Conservation (phyloP, 805 yeast genomes). For the Sungouiella thailandica region DNA sequence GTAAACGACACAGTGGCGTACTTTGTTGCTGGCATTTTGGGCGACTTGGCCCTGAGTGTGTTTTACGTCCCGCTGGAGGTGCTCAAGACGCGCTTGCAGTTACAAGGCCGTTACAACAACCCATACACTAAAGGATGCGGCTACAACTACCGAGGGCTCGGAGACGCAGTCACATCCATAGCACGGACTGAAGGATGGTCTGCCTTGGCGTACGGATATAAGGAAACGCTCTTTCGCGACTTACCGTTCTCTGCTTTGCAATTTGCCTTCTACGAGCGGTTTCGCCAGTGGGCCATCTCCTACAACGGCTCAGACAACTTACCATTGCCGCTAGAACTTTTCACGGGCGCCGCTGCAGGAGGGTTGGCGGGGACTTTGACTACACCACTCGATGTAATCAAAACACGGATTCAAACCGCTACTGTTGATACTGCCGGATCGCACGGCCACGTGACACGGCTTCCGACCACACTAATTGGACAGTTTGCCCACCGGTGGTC, state of each 20-base stretch:
- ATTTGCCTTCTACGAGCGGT: conserved; percentile 89
- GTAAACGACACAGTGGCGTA: conserved; percentile 78
- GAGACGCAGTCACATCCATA: conserved; percentile 66
- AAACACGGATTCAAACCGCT: conserved; percentile 91
- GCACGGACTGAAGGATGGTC: conserved; percentile 63
- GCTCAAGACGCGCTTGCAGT: conserved; percentile 83
- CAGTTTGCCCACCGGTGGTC: conserved; percentile 17
- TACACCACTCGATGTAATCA: conserved; percentile 88
- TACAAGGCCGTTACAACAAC: conserved; percentile 86
- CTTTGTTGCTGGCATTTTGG: conserved; percentile 83
- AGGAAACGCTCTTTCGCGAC: conserved; percentile 89
- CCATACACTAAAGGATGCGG: conserved; percentile 68
- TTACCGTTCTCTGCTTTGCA: conserved; percentile 95
- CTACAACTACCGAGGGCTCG: conserved; percentile 75
- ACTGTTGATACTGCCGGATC: conserved; percentile 23
- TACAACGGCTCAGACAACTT: conserved; percentile 37
- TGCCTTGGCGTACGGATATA: conserved; percentile 85
- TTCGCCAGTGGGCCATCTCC: conserved; percentile 55
- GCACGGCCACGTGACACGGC: conserved; percentile 8
- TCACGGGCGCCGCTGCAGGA: conserved; percentile 95
- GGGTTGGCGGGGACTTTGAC: conserved; percentile 86
- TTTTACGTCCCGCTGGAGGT: conserved; percentile 96
- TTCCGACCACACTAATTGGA: conserved; percentile 6
- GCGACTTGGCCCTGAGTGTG: conserved; percentile 84
- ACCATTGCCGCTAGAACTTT: conserved; percentile 57